Evolutionary conservation across 208 protist species (phyloP).

Genomic region (Entamoeba histolytica): DNA sequence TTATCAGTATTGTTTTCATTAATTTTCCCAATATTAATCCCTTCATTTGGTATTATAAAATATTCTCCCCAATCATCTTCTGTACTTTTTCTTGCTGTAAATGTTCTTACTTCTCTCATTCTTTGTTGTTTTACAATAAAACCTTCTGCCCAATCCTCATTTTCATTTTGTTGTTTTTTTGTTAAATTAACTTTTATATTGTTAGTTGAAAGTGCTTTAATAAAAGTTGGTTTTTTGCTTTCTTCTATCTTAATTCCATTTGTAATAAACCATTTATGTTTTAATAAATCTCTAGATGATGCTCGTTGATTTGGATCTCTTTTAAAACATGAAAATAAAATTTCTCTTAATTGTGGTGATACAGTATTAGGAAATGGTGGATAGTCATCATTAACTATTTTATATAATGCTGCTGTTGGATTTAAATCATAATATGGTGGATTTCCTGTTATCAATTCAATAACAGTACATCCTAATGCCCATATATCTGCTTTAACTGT

Average conservation of each 20-base stretch:
- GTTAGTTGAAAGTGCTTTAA: too few species aligned
- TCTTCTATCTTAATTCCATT: background rate
- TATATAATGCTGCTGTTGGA: background rate
- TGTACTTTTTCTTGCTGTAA: too few species aligned
- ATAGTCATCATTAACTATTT: background rate
- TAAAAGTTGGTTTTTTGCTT: background rate
- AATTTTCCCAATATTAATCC: too few species aligned
- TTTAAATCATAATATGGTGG: conserved; percentile 1
- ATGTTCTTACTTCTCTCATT: too few species aligned
- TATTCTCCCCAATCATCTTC: too few species aligned
- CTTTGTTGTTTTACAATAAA: too few species aligned
- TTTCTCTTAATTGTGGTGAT: conserved; percentile 1
- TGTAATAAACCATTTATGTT: background rate
- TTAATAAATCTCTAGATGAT: background rate
- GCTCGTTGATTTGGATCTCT: conserved; percentile 6
- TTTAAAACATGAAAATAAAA: conserved; percentile 11
- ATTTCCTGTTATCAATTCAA: conserved; percentile 13
- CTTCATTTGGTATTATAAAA: too few species aligned
- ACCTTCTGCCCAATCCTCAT: too few species aligned
- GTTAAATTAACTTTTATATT: too few species aligned
- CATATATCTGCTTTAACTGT: conserved; percentile 4
- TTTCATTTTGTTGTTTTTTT: too few species aligned
- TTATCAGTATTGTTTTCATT: too few species aligned
- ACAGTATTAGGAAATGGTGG: conserved; percentile 11
- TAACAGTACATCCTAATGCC: conserved; percentile 4